Evolutionary conservation across 2,329 filamentous ascomycete genomes (phyloP), one percentile per base, ranked within the genome.

Genomic region (Pyrenophora seminiperda): DNA sequence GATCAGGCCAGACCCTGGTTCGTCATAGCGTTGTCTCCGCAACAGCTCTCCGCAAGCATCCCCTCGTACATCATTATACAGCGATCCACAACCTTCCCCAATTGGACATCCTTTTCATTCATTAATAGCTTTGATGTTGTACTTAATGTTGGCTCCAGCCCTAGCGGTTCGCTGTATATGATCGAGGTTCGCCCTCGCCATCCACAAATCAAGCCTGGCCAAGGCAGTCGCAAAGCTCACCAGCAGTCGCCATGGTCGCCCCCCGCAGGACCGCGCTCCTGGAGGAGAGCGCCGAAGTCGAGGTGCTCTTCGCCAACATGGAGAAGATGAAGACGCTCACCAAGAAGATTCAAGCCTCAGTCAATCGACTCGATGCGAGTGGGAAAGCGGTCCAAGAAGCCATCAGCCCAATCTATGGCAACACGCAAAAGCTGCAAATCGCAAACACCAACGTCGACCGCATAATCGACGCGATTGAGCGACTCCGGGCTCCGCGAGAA

Each of bases 241-340:
- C 36, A 46, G 46, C 58, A 66, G 59, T 56, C 65, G 63, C 59
- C 57, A 74, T 85, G 83, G 79, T 81, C 47, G 80, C 74, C 43
- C 76, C 77, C 51, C 78, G 81, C 56, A 83, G 81, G 71, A 78
- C 58, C 10, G 81, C 81, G 30, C 82, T 82, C 69, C 83, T 83
- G 29, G 84, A 87, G 74, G 84, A 87, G 75, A 83, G 82, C 68
- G 84, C 84, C 5, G 84, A 87, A 72, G 84, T 87, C 33, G 84
- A 87, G 71, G 84, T 87, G 45, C 73, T 87, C 18, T 83, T 82
- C 59, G 83, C 84, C 47, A 85, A 85, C 60, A 84, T 97, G 55
- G 91, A 95, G 64, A 97, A 96, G 81, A 95, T 95, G 62, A 88
- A 91, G 53, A 85, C 91, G 68, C 82, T 97, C 71, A 96, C 91